Evolutionary conservation across 2,329 filamentous ascomycete species (phyloP), one percentile per base, ranked within the genome.

Genomic region (Neonectria coccinea): DNA sequence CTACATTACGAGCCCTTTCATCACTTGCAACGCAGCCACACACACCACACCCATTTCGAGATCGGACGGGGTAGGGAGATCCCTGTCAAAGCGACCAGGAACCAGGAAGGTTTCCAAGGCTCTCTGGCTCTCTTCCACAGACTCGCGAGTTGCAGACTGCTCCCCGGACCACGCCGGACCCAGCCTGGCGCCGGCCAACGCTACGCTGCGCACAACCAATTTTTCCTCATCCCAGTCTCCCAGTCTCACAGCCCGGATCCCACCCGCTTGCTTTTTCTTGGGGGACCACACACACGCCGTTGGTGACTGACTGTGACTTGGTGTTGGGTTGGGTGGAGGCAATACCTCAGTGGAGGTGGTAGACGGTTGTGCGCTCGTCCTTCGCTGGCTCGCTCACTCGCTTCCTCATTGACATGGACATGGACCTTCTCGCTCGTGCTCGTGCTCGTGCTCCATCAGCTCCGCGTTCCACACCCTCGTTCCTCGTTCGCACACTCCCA

Each of bases 1-100:
- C n/a, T n/a, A 31, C 16, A 50, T 50, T 50, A 27, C 47, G 47
- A 50, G 47, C 47, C 45, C 51, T 50, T 53, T 52, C 62, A 69
- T 72, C 61, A 71, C 68, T 64, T 53, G 69, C 69, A 71, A 68
- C 33, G 69, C 69, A 71, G 70, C 33, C 14, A 39, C 36, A 16
- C 64, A 70, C 52, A 25, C 62, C 61, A 58, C 55, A 54, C 56
- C 39, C 33, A 58, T 61, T 59, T 59, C 57, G 57, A 60, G 56
- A 69, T 69, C 59, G 62, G 53, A 53, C 50, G 47, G 47, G 47
- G 61, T 44, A 64, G 61, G 62, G 47, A 56, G 47, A 69, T 52
- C 69, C 69, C 53, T 63, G 69, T 63, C 53, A 42, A 63, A 42
- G 42, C 22, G 48, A 45, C 48, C 48, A 59, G 60, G 59, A 71